Base-by-base conservation (phyloP, 495 filamentous ascomycete genomes). In the Penicillium crystallinum region DNA sequence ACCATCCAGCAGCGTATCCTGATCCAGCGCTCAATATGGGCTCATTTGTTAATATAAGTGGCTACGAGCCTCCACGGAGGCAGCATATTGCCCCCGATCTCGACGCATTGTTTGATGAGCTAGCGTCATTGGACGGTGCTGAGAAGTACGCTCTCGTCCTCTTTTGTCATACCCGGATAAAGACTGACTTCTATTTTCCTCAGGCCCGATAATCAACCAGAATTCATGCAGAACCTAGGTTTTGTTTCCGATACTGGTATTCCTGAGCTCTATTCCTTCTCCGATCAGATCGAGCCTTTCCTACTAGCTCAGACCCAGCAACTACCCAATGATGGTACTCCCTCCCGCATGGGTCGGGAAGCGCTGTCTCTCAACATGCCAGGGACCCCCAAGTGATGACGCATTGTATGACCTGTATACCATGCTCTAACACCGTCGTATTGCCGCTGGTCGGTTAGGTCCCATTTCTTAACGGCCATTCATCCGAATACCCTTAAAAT, bases 151-250 rank as follows among this genome's bases (percentile, higher is more conserved):
- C 53, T 14, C 18, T 14, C 35, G 6, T 30, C 0, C 14, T 44
- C 35, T 23, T 6, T 46, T 21, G 9, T 2, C 0, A 34, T 15
- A 9, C 0, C 11, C 29, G 18, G 41, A 41, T 14, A 49, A 58
- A 23, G 41, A 49, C 47, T 23, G 22, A 34, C 17, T 22, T 36
- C 15, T 18, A 7, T 23, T 1, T 15, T 15, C 0, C 42, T 0
- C 23, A 74, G 71, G 45, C 40, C 65, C 39, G 71, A 74, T 37
- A 71, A 71, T 46, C 64, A 64, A 46, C 64, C 68, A 0, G 71
- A 74, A 39, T 74, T 74, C 54, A 74, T 74, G 71, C 71, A 74
- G 40, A 74, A 74, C 17, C 52, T 74, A 6, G 71, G 71, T 3
- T 74, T 73, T 18, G 62, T 74, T 4, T 55, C 71, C 0, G 66